Evolutionary conservation across 2,329 filamentous ascomycete genomes (phyloP), one percentile per base, ranked within the genome.

Genomic region (Tolypocladium tropicale): DNA sequence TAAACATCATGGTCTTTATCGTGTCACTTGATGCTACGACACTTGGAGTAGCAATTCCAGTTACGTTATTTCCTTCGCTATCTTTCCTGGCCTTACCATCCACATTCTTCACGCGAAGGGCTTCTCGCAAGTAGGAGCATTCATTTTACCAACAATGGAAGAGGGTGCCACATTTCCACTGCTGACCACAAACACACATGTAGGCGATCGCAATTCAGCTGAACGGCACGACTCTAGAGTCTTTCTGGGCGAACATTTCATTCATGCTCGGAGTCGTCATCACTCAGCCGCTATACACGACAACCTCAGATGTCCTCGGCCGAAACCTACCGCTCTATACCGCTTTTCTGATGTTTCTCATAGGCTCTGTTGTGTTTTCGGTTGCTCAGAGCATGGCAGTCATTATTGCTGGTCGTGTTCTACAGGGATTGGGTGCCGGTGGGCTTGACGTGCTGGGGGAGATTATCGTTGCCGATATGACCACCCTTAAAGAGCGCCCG

Each of bases 181-280:
- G 34, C 34, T 36, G 10, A 36, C 34, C 34, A 36, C 34, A 36
- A 36, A 12, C 34, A 6, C 34, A 36, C 34, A 36, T 36, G 30
- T 39, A 67, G 66, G 55, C 58, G 6, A 81, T 84, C 56, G 75
- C 80, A 11, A 61, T 68, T 23, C 76, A 78, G 41, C 71, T 84
- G 4, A 60, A 74, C 41, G 80, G 80, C 28, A 76, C 76, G 0
- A 79, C 79, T 2, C 77, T 83, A 34, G 75, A 88, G 68, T 82
- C 84, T 0, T 89, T 89, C 64, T 89, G 85, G 86, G 79, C 83
- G 3, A 85, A 84, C 2, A 88, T 85, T 3, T 83, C 83, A 18
- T 90, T 86, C 61, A 73, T 89, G 4, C 77, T 90, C 5, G 81
- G 83, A 6, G 82, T 80, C 55, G 83, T 84, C 4, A 78, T 83